These are phyloP conservation scores for Pseudognaphalium luteoalbum DNA, from an alignment of 129 eudicot genomes.

Conservation along the genomic window DNA sequence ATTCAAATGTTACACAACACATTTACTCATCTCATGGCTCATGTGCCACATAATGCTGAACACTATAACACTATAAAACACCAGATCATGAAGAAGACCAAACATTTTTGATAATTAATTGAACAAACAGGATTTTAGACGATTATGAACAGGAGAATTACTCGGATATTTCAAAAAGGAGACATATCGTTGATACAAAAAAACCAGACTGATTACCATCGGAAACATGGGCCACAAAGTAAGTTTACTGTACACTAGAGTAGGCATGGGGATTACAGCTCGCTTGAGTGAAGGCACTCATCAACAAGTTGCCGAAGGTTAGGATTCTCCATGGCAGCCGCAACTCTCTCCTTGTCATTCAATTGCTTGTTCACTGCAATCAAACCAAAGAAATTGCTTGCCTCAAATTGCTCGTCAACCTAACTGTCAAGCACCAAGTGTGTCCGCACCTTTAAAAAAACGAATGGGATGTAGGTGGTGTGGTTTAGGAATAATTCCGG, in stretches of 20 bases:
- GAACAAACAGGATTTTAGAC: not conserved
- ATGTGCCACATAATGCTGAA: not conserved
- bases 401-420: not conserved
- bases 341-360: slow-evolving; percentile 88
- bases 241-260: slow-evolving; percentile 38
- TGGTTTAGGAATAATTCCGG: not conserved
- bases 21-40: not conserved
- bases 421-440: not conserved
- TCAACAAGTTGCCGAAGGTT: slow-evolving; percentile 91
- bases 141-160: slow-evolving; percentile 1
- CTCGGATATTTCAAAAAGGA: not conserved
- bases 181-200: slow-evolving; percentile 19
- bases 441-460: not conserved
- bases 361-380: slow-evolving; percentile 84
- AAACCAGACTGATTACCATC: slow-evolving; percentile 4
- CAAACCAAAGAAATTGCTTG: not conserved
- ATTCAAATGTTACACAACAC: not conserved
- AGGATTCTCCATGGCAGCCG: slow-evolving; percentile 90
- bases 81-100: not conserved
- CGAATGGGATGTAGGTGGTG: not conserved
- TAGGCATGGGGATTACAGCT: slow-evolving; percentile 44
- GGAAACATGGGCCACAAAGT: slow-evolving; percentile 13
- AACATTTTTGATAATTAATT: not conserved
- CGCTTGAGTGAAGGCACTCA: slow-evolving; percentile 80
- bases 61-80: not conserved